Evolutionary conservation across 345 rosid genomes (phyloP), one percentile per base, ranked within the genome.

Genomic region (Angophora floribunda): DNA sequence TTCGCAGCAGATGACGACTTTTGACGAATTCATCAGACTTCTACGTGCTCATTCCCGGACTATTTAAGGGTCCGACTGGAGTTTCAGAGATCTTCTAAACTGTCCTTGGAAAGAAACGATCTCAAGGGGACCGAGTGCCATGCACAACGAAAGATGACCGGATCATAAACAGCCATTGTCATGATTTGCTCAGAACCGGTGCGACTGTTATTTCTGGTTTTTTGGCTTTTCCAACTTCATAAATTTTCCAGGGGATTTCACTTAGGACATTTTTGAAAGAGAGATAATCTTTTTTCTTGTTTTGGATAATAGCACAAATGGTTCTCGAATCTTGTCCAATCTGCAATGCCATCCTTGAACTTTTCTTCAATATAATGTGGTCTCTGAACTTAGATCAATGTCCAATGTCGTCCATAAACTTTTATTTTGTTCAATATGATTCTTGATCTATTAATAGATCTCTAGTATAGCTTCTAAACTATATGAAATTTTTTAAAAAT

Each of bases 271-370:
- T 55, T 36, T 55, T 55, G 1, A 55, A 55, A 55, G 61, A 55
- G 11, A 8, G 28, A 1, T 0, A 7, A 22, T 53, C 2, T 7
- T 21, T 7, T 55, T 53, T 0, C 1, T 7, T 53, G 7, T 55
- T 53, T 21, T 22, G 6, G 61, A 55, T 55, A 21, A 5, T 55
- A 55, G 5, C 28, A 55, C 28, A 55, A 22, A 55, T 22, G 28
- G 12, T 55, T 11, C 0, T 55, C 0, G 0, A 21, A 55, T 0
- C 61, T 21, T 55, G 0, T 21, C 19, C 9, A 22, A 21, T 8
- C 0, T 55, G 0, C 4, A 52, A 19, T 55, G 19, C 7, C 5
- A 0, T 55, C 2, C 12, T 55, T 21, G 4, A 21, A 55, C 28
- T 8, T 55, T 0, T 55, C 12, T 21, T 55, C 12, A 1, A 55